These are phyloP conservation scores for Miamiensis avidus DNA, from an alignment of 169 alveolate genomes.

Conservation along the genomic window DNA sequence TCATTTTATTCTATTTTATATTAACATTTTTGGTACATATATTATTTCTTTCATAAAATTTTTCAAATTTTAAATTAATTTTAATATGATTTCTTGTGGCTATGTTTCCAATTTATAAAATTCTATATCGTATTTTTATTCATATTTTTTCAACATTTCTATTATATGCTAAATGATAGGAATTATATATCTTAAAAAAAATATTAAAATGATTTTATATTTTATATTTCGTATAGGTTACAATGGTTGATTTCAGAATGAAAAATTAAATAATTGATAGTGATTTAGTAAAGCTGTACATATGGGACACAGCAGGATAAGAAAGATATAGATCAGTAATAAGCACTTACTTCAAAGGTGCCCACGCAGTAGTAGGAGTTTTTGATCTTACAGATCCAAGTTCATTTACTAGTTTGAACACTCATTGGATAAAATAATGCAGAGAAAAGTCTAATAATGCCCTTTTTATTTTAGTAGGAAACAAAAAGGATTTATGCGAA, in stretches of 20 bases:
- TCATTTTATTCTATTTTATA: too few relatives aligned
- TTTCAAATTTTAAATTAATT: too few relatives aligned
- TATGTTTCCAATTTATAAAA: too few relatives aligned
- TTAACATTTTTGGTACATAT: too few relatives aligned
- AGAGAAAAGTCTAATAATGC: constrained; percentile 21
- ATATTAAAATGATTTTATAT: too few relatives aligned
- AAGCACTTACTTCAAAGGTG: constrained; percentile 21
- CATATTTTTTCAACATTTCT: too few relatives aligned
- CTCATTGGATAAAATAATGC: constrained; percentile 1
- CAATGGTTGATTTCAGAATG: constrained; percentile 27
- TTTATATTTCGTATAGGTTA: neutral
- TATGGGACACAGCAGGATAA: constrained; percentile 31
- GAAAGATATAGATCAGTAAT: constrained; percentile 21
- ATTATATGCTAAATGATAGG: too few relatives aligned
- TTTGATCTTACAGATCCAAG: constrained; percentile 10
- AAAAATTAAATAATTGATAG: constrained; percentile 16
- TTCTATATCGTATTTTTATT: too few relatives aligned
- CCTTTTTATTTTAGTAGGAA: constrained; percentile 16
- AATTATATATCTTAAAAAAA: too few relatives aligned
- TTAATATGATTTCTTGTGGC: too few relatives aligned
- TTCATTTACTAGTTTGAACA: neutral
- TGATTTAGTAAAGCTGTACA: constrained; percentile 11
- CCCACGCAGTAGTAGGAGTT: constrained; percentile 10
- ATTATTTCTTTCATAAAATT: too few relatives aligned
- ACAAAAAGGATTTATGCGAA: constrained; percentile 2